Conservation (phyloP, 352 stramenopile species). For the Halophytophthora batemanensis region DNA sequence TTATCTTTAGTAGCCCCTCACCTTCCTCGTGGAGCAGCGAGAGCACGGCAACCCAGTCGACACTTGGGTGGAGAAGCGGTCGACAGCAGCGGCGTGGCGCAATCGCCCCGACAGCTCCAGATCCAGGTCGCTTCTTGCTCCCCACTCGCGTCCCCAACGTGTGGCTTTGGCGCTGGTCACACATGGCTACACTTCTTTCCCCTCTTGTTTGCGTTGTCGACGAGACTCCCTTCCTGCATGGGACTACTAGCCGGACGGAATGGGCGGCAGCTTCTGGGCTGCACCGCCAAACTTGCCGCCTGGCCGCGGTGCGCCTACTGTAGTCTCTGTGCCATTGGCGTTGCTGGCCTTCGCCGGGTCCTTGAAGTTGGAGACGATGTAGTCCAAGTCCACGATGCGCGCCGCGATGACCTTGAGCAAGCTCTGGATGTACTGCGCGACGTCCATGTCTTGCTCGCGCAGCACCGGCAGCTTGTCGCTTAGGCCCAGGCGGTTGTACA, state of each 20-base stretch:
- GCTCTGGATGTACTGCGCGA: constrained; percentile 69
- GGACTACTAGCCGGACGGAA: constrained; percentile 1
- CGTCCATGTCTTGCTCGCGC: constrained; percentile 72
- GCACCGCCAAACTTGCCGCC: constrained; percentile 6
- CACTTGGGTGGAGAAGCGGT: too few species aligned
- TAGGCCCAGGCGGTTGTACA: constrained; percentile 86
- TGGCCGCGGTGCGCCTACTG: not conserved
- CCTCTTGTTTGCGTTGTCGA: not conserved
- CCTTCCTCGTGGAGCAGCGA: too few species aligned
- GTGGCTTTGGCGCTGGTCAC: not conserved
- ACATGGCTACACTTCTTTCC: not conserved
- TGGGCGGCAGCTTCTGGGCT: constrained; percentile 16
- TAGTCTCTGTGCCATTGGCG: constrained; percentile 2
- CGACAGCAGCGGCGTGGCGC: too few species aligned
- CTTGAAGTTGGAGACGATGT: constrained; percentile 70
- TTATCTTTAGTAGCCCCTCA: too few species aligned
- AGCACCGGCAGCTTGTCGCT: constrained; percentile 69
- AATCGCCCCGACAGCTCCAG: too few species aligned
- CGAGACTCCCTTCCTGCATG: too few species aligned
- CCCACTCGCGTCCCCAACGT: too few species aligned
- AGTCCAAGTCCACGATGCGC: constrained; percentile 85
- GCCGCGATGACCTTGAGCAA: constrained; percentile 76
- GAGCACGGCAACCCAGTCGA: too few species aligned
- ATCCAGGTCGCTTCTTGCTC: too few species aligned
- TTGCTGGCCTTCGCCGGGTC: constrained; percentile 37